Percentiles rank a stretch among this genome's conserved stretches.
Conservation (phyloP, 345 rosid species). For the Citrus medica region DNA sequence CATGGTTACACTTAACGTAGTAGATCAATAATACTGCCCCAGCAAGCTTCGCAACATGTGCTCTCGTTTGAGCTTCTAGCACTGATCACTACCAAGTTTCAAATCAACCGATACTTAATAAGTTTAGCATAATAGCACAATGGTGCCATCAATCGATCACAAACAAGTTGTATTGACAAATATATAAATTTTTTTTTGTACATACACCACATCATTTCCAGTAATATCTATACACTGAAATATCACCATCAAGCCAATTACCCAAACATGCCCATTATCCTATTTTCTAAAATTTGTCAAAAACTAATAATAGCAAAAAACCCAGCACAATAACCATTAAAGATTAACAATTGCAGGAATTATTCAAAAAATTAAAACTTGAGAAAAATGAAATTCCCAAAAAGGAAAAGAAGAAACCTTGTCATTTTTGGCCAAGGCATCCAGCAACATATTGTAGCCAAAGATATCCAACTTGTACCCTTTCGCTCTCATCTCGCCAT, state of each 20-base stretch:
- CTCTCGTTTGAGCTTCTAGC: neutral
- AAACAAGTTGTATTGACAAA: neutral
- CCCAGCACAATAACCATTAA: neutral
- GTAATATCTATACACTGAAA: too few species aligned
- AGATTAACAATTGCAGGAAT: neutral
- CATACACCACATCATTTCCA: neutral
- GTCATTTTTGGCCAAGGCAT: slow-evolving; percentile 66
- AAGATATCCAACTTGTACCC: slow-evolving; percentile 71
- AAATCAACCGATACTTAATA: neutral
- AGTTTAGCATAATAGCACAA: neutral
- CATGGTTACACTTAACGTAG: neutral
- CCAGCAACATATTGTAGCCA: slow-evolving; percentile 84
- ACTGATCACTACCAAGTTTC: neutral
- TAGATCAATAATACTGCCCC: neutral
- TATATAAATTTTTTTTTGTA: neutral
- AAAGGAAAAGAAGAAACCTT: slow-evolving; percentile 10
- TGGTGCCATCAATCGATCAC: neutral
- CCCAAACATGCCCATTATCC: neutral
- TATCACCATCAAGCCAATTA: too few species aligned
- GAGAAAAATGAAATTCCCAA: neutral
- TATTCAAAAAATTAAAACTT: neutral
- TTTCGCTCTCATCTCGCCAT: slow-evolving; percentile 64
- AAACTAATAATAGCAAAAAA: neutral
- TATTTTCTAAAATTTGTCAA: too few species aligned
- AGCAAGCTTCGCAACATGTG: neutral